phyloP scores from a whole-genome alignment of 1,284 basidiomycete genomes.

The Hemileia vastatrix region DNA sequence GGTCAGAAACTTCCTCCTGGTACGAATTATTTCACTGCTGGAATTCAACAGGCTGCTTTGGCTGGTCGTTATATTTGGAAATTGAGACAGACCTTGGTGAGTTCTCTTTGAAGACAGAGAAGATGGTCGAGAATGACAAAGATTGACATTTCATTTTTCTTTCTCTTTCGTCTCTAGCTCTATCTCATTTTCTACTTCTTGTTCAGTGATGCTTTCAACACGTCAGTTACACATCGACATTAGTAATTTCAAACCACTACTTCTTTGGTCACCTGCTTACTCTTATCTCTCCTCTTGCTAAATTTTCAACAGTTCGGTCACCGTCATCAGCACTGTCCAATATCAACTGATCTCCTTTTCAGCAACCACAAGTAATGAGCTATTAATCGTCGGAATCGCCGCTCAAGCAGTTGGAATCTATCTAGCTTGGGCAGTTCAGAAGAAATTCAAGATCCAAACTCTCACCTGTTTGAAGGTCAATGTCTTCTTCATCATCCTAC shows the following conservation, averaged over 20 bases:
- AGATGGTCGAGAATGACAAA: no score
- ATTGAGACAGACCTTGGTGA: slow-evolving; percentile 25
- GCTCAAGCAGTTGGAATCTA: slow-evolving; percentile 62
- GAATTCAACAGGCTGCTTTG: slow-evolving; percentile 43
- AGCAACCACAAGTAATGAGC: slow-evolving; percentile 60
- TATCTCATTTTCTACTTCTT: slow-evolving; percentile 59
- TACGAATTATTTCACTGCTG: slow-evolving; percentile 56
- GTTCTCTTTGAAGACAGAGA: no score
- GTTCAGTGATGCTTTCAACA: slow-evolving; percentile 65
- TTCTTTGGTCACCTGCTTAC: slow-evolving; percentile 64
- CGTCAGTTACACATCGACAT: slow-evolving; percentile 65
- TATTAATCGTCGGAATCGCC: slow-evolving; percentile 63
- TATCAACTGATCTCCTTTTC: slow-evolving; percentile 64
- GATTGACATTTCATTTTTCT: no score
- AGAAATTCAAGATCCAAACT: slow-evolving; percentile 62
- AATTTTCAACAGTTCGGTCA: slow-evolving; percentile 68
- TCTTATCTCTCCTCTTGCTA: slow-evolving; percentile 61
- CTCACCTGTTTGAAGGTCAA: slow-evolving; percentile 56
- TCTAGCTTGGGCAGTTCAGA: slow-evolving; percentile 70
- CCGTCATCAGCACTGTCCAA: slow-evolving; percentile 64
- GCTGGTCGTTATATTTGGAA: slow-evolving; percentile 50
- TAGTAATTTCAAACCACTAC: background rate
- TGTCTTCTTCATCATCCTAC: slow-evolving; percentile 63
- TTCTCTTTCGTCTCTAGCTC: no score
- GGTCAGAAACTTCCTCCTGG: slow-evolving; percentile 54